Conservation (phyloP, 768 basidiomycete genomes). For the Pulveroboletus sp. region DNA sequence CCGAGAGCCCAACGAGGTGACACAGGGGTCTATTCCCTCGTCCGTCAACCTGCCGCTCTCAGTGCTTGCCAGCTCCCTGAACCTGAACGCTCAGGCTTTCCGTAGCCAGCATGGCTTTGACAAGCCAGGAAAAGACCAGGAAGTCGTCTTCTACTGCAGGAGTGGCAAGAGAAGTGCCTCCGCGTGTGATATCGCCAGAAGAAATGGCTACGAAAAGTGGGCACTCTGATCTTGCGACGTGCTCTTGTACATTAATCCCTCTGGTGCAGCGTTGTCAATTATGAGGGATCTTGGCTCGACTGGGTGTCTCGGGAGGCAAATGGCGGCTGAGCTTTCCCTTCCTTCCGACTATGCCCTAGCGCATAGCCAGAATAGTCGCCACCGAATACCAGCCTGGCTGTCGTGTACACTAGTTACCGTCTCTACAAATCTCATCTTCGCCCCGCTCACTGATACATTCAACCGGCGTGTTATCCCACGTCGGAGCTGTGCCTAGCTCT, state of each 20-base stretch:
- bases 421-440: too few relatives aligned
- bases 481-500: neutral
- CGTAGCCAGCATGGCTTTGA: constrained; percentile 63
- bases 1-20: constrained; percentile 88
- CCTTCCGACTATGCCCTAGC: constrained; percentile 1
- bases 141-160: constrained; percentile 86
- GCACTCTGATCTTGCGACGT: constrained; percentile 21
- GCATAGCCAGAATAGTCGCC: neutral
- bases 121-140: constrained; percentile 65
- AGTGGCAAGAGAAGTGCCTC: constrained; percentile 80
- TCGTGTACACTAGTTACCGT: neutral
- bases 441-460: neutral
- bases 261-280: constrained; percentile 55
- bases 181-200: constrained; percentile 75
- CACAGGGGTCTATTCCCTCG: constrained; percentile 89
- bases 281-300: constrained; percentile 84
- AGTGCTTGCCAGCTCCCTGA: constrained; percentile 62
- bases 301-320: constrained; percentile 60
- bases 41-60: constrained; percentile 87
- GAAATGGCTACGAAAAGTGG: constrained; percentile 79
- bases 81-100: constrained; percentile 53
- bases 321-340: constrained; percentile 21
- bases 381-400: neutral
- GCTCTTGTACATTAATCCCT: neutral
- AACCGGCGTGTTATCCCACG: neutral